Percentiles rank a stretch among this genome's conserved stretches.
Evolutionary conservation across 805 yeast genomes (phyloP).

Genomic region (Isabelozyma pseudorhagii): DNA sequence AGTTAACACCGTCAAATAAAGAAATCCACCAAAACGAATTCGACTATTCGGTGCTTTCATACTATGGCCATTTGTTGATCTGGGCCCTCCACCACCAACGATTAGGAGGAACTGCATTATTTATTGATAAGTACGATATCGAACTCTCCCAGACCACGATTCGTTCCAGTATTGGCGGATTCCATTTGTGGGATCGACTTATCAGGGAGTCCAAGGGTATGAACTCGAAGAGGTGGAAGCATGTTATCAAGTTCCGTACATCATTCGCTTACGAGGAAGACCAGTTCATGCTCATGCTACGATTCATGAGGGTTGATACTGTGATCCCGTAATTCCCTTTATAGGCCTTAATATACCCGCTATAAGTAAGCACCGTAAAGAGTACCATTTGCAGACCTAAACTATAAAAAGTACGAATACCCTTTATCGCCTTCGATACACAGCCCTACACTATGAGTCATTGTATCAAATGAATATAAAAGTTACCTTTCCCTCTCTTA

Average conservation of each 20-base stretch:
- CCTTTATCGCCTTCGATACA: no score
- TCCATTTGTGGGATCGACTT: slow-evolving; percentile 39
- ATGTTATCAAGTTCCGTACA: slow-evolving; percentile 34
- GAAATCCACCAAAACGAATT: slow-evolving; percentile 31
- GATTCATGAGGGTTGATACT: slow-evolving; percentile 29
- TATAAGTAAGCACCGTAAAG: no score
- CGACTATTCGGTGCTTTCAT: slow-evolving; percentile 36
- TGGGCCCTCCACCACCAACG: slow-evolving; percentile 32
- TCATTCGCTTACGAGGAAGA: slow-evolving; percentile 36
- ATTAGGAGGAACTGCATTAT: slow-evolving; percentile 5
- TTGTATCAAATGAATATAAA: no score
- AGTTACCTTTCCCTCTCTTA: no score
- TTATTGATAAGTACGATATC: slow-evolving; percentile 16
- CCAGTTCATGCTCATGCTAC: slow-evolving; percentile 34
- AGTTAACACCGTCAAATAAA: slow-evolving; percentile 31
- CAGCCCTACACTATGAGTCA: no score
- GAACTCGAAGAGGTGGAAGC: slow-evolving; percentile 42
- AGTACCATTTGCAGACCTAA: no score
- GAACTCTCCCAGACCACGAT: slow-evolving; percentile 12
- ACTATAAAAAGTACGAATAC: no score
- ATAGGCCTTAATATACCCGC: no score
- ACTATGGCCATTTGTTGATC: slow-evolving; percentile 35
- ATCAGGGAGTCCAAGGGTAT: slow-evolving; percentile 26
- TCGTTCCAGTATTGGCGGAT: slow-evolving; percentile 31
- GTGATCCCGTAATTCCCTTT: slow-evolving; percentile 11